Conservation (phyloP, 2,329 filamentous ascomycete species). For the Chrysosporium keratinophilum region DNA sequence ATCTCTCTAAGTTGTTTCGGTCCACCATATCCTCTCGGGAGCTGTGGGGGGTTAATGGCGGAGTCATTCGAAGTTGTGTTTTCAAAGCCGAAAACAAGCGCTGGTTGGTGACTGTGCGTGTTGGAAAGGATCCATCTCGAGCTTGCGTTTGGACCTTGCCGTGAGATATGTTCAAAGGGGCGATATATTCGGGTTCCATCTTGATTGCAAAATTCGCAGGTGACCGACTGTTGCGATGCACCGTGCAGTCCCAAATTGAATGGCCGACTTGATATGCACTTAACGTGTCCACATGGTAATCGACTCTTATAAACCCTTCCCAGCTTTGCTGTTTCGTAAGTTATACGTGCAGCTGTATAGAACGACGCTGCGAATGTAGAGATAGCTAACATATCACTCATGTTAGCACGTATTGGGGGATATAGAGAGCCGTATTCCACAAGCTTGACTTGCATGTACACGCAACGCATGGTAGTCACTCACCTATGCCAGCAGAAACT, state of each 20-base stretch:
- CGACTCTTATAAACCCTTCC: not conserved
- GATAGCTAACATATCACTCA: not conserved
- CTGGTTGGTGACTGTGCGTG: slow-evolving; percentile 9
- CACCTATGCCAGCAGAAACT: not conserved
- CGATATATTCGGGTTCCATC: slow-evolving; percentile 16
- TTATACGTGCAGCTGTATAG: not conserved
- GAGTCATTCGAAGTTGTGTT: slow-evolving; percentile 54
- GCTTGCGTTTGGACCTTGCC: slow-evolving; percentile 5
- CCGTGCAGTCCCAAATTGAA: not conserved
- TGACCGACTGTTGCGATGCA: not conserved
- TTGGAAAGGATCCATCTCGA: slow-evolving; percentile 9
- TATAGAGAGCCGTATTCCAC: not conserved
- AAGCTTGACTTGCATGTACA: too few species aligned
- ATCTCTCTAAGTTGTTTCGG: slow-evolving; percentile 39
- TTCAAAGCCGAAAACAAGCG: slow-evolving; percentile 16
- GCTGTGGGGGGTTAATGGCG: slow-evolving; percentile 62
- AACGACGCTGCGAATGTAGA: not conserved
- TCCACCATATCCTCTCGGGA: slow-evolving; percentile 46
- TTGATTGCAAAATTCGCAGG: not conserved
- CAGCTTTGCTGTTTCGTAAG: not conserved
- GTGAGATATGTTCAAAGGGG: slow-evolving; percentile 16
- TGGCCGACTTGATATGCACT: not conserved
- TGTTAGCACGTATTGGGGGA: not conserved
- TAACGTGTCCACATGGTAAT: slow-evolving; percentile 1
- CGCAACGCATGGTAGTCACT: not conserved